Evolutionary conservation across 768 basidiomycete genomes (phyloP), one percentile per base, ranked within the genome.

Genomic region (Dentipellis sp.): DNA sequence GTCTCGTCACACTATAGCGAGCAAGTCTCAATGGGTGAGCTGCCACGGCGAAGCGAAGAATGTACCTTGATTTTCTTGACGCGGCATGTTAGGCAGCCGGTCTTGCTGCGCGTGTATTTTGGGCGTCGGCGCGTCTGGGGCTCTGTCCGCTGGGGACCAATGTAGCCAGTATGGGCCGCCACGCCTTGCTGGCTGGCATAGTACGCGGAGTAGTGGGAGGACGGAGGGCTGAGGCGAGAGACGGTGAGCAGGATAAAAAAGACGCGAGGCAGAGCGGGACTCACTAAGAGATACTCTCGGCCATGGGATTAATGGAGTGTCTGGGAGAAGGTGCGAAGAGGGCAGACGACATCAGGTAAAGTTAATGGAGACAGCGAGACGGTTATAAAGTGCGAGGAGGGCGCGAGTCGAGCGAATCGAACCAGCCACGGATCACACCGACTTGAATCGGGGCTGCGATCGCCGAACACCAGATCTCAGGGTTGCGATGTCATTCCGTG

Each of bases 61-160:
- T 54, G 66, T 78, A 89, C 90, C 81, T 97, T 97, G 66, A 97
- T 91, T 78, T 95, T 91, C 78, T 94, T 94, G 59, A 83, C 81
- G 64, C 94, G 81, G 78, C 94, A 97, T 45, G 91, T 94, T 67
- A 95, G 73, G 68, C 94, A 97, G 21, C 94, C 94, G 1, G 92
- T 93, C 74, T 95, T 94, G 71, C 89, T 91, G 63, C 94, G 81
- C 59, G 90, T 92, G 64, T 94, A 94, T 76, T 97, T 97, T 50
- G 90, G 91, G 37, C 90, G 85, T 68, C 90, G 91, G 57, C 89
- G 79, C 64, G 76, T 74, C n/a, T 78, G 75, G 14, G 75, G 57
- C 50, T 82, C 86, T 37, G 70, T 71, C 52, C 78, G 76, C 54
- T 78, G 68, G 21, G 75, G 75, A 3, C 78, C 73, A 47, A 78